Evolutionary conservation across 495 filamentous ascomycete genomes (phyloP), one percentile per base, ranked within the genome.

Genomic region (Apodospora peruviana): DNA sequence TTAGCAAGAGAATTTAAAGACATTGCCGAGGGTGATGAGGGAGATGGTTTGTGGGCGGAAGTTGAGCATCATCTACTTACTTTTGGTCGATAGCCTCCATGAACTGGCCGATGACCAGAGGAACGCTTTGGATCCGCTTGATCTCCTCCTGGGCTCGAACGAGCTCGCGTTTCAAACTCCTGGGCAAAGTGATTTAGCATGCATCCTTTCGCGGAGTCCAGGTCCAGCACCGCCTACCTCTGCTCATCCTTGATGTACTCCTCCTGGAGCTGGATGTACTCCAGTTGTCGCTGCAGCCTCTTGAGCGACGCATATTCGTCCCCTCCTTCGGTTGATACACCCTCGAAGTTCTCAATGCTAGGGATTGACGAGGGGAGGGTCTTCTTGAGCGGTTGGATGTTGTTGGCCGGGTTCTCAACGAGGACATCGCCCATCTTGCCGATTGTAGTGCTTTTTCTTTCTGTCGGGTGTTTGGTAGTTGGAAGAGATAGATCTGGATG

Each of bases 201-300:
- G 5, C 8, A 24, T 43, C 42, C 37, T 16, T n/a, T 1, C 12
- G 20, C 17, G 10, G 43, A 7, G 40, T 2, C 12, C 20, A 1
- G 14, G 20, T 18, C 22, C 45, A 18, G 18, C 39, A 22, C 19
- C n/a, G n/a, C 67, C 37, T 79, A 87, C 88, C 90, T 83, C 70
- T 98, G 93, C 77, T 98, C 93, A 79, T 98, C 94, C 75, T 98
- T 98, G 80, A 98, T 98, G 73, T 97, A 98, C 67, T 98, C 94
- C 73, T 98, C 93, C 72, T 98, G 93, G 55, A 98, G 79, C 66
- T 95, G 86, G 65, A 98, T 96, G 70, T 95, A 96, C 86, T 98
- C 93, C 40, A 98, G 78, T 72, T 96, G 90, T 63, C 94, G 80
- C 70, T 97, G 90, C 48, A 97, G 79, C 71, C 89, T 90, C 73